These are phyloP conservation scores for Pleurozium schreberi DNA, from an alignment of 225 moss, liverwort and hornwort species.

Conservation along the genomic window DNA sequence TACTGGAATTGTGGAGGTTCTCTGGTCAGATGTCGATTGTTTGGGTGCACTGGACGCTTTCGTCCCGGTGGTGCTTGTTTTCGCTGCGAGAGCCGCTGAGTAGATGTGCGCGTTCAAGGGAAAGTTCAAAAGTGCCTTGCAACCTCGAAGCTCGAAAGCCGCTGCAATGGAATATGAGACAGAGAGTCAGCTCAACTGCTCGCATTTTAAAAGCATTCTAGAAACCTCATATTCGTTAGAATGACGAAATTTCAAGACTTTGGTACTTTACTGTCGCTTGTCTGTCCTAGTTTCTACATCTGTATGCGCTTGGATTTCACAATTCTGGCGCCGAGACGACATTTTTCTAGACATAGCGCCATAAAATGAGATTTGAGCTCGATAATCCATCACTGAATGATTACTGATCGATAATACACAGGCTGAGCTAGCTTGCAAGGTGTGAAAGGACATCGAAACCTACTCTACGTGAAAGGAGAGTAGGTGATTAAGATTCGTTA, in stretches of 20 bases:
- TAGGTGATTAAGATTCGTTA: not conserved
- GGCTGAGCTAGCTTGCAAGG: not conserved
- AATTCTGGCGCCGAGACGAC: not conserved
- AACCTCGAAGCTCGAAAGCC: conserved; percentile 45
- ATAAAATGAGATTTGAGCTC: not conserved
- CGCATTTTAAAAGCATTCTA: not conserved
- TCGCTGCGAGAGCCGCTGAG: conserved; percentile 21
- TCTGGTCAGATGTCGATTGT: not conserved
- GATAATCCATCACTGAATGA: not conserved
- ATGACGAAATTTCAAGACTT: not conserved
- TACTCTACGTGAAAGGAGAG: not conserved
- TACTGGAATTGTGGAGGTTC: not conserved
- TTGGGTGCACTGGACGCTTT: not conserved
- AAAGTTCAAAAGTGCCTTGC: conserved; percentile 43
- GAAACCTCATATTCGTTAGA: too few relatives aligned
- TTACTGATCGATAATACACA: not conserved
- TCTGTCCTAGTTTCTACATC: not conserved
- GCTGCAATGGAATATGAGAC: not conserved
- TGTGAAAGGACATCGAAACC: not conserved
- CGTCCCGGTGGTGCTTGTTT: not conserved
- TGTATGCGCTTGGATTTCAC: not conserved
- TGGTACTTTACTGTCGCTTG: not conserved
- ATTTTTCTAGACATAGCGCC: not conserved
- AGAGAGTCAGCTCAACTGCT: not conserved
- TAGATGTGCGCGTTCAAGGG: conserved; percentile 31